Conservation (phyloP, 2,329 filamentous ascomycete genomes). For the Nigrospora sphaerica region DNA sequence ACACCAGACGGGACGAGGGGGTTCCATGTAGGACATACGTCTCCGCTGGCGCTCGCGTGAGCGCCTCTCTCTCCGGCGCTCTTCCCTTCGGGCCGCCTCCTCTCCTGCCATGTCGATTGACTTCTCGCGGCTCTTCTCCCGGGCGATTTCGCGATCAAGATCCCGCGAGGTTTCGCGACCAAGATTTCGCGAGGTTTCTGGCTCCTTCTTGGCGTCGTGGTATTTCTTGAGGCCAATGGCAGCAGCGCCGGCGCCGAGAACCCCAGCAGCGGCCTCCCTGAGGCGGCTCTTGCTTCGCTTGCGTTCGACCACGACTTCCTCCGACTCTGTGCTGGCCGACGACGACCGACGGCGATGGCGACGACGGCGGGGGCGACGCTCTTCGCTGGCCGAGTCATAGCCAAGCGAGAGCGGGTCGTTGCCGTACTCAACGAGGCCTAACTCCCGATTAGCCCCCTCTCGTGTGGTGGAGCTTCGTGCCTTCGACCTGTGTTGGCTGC, state of each 20-base stretch:
- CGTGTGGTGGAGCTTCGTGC: slow-evolving; percentile 26
- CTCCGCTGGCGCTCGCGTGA: slow-evolving; percentile 28
- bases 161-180: slow-evolving; percentile 25
- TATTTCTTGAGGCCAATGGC: slow-evolving; percentile 58
- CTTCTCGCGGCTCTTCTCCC: slow-evolving; percentile 16
- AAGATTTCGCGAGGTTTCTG: slow-evolving; percentile 18
- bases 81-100: slow-evolving; percentile 11
- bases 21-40: slow-evolving; percentile 12
- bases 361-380: slow-evolving; percentile 30
- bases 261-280: slow-evolving; percentile 47
- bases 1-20: not conserved
- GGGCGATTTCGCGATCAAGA: slow-evolving; percentile 17
- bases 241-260: slow-evolving; percentile 49
- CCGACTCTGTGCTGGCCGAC: not conserved
- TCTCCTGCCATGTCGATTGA: slow-evolving; percentile 15
- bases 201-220: slow-evolving; percentile 37
- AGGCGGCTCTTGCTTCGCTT: slow-evolving; percentile 49
- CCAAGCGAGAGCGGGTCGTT: slow-evolving; percentile 44
- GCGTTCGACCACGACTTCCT: slow-evolving; percentile 13
- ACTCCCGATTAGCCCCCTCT: slow-evolving; percentile 55
- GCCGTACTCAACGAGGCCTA: slow-evolving; percentile 63
- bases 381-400: slow-evolving; percentile 43
- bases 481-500: slow-evolving; percentile 24
- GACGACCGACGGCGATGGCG: slow-evolving; percentile 22
- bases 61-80: slow-evolving; percentile 19